Conservation (phyloP, 352 stramenopile genomes). For the Pythium aristosporum region DNA sequence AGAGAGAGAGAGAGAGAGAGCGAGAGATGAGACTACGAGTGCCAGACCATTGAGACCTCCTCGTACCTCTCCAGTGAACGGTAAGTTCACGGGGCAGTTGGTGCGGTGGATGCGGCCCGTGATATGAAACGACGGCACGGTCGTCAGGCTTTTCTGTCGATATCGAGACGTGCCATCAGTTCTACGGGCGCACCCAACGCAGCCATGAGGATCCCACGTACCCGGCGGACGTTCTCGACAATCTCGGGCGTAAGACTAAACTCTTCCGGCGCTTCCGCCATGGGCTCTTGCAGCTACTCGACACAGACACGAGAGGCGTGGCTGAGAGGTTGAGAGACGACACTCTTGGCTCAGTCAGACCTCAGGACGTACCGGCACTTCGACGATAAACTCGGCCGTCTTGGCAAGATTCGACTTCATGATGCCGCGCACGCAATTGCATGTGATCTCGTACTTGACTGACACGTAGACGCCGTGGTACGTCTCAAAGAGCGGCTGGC, state of each 20-base stretch:
- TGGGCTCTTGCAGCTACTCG: slow-evolving; percentile 46
- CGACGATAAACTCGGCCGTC: slow-evolving; percentile 90
- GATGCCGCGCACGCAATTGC: slow-evolving; percentile 81
- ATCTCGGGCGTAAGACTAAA: slow-evolving; percentile 86
- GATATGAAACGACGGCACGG: slow-evolving; percentile 79
- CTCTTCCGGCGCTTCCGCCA: slow-evolving; percentile 60
- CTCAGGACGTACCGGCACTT: slow-evolving; percentile 61
- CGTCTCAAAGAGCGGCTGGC: slow-evolving; percentile 82
- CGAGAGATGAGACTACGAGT: too few relatives aligned
- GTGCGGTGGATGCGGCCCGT: slow-evolving; percentile 80
- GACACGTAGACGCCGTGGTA: slow-evolving; percentile 93
- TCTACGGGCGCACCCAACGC: not conserved
- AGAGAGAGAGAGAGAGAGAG: too few relatives aligned
- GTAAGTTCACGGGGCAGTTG: slow-evolving; percentile 89
- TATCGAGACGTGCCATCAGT: not conserved
- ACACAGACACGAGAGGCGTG: not conserved
- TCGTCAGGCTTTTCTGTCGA: slow-evolving; percentile 47
- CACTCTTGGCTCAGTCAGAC: too few relatives aligned
- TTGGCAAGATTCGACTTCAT: slow-evolving; percentile 88
- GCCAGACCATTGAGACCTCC: not conserved
- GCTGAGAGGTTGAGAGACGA: not conserved
- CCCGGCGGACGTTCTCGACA: slow-evolving; percentile 77
- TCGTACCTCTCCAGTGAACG: slow-evolving; percentile 83
- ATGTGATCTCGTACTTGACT: slow-evolving; percentile 89
- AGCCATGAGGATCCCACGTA: slow-evolving; percentile 17